Conservation (phyloP, 495 filamentous ascomycete genomes). For the Penicillium tannophilum region DNA sequence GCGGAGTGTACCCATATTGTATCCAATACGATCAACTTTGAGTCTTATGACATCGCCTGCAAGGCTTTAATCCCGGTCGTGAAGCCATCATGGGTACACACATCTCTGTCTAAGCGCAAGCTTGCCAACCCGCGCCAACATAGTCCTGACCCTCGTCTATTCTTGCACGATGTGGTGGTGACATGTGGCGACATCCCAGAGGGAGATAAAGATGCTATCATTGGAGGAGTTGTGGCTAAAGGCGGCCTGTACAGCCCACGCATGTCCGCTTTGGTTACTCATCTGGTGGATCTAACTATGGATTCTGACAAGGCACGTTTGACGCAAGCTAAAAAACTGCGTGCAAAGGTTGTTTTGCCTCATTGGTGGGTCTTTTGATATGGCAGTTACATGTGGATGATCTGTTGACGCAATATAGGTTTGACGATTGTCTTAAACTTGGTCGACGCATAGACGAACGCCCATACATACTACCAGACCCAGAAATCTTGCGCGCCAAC, state of each 20-base stretch:
- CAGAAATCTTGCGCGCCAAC: slow-evolving; percentile 66
- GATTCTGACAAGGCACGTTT: slow-evolving; percentile 72
- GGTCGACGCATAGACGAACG: slow-evolving; percentile 83
- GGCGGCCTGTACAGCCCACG: slow-evolving; percentile 76
- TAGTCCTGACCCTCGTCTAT: slow-evolving; percentile 86
- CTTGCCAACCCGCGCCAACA: slow-evolving; percentile 78
- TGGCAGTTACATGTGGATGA: background rate
- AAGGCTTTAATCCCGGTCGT: slow-evolving; percentile 81
- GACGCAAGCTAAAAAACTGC: slow-evolving; percentile 62
- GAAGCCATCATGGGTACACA: slow-evolving; percentile 76
- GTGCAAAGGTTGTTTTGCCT: slow-evolving; percentile 84
- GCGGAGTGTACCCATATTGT: slow-evolving; percentile 77
- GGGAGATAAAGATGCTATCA: slow-evolving; percentile 90
- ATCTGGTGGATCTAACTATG: slow-evolving; percentile 81
- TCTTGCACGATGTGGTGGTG: slow-evolving; percentile 80
- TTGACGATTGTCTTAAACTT: slow-evolving; percentile 93
- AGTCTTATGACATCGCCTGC: slow-evolving; percentile 70
- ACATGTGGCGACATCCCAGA: slow-evolving; percentile 79
- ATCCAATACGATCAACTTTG: slow-evolving; percentile 83
- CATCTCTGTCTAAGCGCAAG: slow-evolving; percentile 65
- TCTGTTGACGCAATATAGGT: slow-evolving; percentile 55
- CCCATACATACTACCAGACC: slow-evolving; percentile 86
- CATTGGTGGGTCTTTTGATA: slow-evolving; percentile 69
- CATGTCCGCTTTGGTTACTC: slow-evolving; percentile 74
- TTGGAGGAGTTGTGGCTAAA: slow-evolving; percentile 85